Evolutionary conservation across 2,329 filamentous ascomycete species (phyloP).

Genomic region (Aspergillus fumigatiaffinis): DNA sequence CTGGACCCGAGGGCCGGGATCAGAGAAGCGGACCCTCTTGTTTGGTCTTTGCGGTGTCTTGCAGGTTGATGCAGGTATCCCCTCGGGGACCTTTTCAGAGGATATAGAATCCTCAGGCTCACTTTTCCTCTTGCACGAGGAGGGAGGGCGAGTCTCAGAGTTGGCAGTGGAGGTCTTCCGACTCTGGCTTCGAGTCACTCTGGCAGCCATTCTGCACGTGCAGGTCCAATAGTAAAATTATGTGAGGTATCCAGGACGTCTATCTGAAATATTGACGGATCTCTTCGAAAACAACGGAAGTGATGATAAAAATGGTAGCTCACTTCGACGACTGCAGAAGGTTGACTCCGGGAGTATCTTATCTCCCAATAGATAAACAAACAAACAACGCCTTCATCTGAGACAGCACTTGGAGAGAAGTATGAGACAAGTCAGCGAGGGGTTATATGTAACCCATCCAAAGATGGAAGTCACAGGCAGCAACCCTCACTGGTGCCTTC

Average conservation of each 20-base stretch:
- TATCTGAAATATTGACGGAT: not conserved
- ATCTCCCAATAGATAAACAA: not conserved
- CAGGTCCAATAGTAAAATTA: not conserved
- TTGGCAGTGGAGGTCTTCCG: conserved; percentile 15
- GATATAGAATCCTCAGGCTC: not conserved
- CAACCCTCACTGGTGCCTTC: not conserved
- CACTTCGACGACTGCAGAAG: not conserved
- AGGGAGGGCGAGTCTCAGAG: conserved; percentile 3
- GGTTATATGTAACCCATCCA: not conserved
- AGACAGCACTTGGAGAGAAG: not conserved
- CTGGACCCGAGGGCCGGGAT: conserved; percentile 32
- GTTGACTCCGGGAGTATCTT: not conserved
- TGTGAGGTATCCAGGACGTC: not conserved
- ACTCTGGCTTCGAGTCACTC: conserved; percentile 18
- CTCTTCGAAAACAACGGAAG: not conserved
- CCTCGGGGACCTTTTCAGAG: not conserved
- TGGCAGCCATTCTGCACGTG: conserved; percentile 14
- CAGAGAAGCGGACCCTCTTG: conserved; percentile 46
- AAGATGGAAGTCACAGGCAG: not conserved
- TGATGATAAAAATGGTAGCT: not conserved
- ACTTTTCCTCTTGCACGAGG: conserved; percentile 3
- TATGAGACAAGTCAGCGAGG: not conserved
- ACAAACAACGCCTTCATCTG: not conserved
- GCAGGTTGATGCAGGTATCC: conserved; percentile 1
- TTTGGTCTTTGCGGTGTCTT: conserved; percentile 30